These are phyloP conservation scores for Cucurbita moschata DNA, from an alignment of 306 rosid genomes.

Conservation along the genomic window DNA sequence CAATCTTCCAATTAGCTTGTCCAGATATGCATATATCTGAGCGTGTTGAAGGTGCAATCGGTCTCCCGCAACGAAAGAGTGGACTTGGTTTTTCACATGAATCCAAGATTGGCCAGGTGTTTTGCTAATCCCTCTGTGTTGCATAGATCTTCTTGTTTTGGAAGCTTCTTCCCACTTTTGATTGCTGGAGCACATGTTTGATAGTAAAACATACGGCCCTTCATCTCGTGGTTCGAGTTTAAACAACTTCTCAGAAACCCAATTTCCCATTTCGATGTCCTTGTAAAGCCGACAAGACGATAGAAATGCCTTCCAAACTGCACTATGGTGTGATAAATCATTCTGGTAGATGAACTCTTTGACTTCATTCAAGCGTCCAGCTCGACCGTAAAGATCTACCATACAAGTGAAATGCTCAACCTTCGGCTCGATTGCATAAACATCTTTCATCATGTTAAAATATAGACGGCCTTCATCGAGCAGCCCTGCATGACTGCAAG, in stretches of 20 bases:
- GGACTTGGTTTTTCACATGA: conserved; percentile 48
- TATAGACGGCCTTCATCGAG: conserved; percentile 52
- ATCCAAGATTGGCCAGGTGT: conserved; percentile 82
- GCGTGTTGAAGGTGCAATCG: conserved; percentile 33
- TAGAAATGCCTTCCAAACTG: conserved; percentile 63
- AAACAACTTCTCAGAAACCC: conserved; percentile 48
- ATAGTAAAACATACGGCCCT: conserved; percentile 47
- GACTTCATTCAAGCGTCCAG: conserved; percentile 49
- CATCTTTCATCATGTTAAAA: conserved; percentile 68
- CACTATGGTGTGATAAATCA: conserved; percentile 39
- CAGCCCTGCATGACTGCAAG: conserved; percentile 80
- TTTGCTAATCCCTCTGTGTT: conserved; percentile 51
- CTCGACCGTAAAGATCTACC: conserved; percentile 88
- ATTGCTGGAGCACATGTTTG: conserved; percentile 49
- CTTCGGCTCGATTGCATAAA: conserved; percentile 40
- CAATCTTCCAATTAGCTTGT: conserved; percentile 44
- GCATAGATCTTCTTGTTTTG: conserved; percentile 48
- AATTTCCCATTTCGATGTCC: conserved; percentile 54
- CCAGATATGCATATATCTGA: conserved; percentile 39
- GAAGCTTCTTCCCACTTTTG: conserved; percentile 69
- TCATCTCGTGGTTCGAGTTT: conserved; percentile 52
- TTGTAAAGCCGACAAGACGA: conserved; percentile 63
- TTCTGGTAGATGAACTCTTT: conserved; percentile 46
- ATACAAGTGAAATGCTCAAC: conserved; percentile 69
- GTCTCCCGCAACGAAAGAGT: conserved; percentile 49